Evolutionary conservation across 1,284 basidiomycete species (phyloP), one percentile per base, ranked within the genome.

Genomic region (Microbotryomycetes sp.): DNA sequence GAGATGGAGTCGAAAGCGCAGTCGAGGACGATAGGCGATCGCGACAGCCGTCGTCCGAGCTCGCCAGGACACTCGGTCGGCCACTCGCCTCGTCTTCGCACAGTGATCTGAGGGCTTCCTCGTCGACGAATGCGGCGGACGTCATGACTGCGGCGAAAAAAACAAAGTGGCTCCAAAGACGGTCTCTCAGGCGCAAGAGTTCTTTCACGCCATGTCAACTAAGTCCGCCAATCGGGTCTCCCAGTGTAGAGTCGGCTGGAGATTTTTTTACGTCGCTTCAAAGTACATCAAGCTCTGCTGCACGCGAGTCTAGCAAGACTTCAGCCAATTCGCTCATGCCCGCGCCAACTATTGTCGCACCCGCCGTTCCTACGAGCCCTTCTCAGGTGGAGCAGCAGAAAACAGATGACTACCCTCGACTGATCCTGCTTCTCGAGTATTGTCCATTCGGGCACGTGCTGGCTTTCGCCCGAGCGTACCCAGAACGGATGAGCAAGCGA

Each of bases 401-500:
- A 18, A 41, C 35, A 41, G 35, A 41, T 26, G 35, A 30, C 24
- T 3, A 65, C 21, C 67, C 72, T n/a, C 63, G 74, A 16, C 59
- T 78, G 51, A 70, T 76, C 5, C 65, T 78, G n/a, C 62, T 78
- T 5, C 69, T 78, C 31, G 77, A 78, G 65, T 74, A 75, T 57
- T 74, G 74, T 24, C 72, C 74, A 3, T 66, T 75, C 7, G 78
- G 78, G 0, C 75, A 77, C 5, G 53, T 75, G 35, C 76, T 77
- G 59, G 59, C 71, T 6, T 71, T 78, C 45, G 68, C 77, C n/a
- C 57, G 74, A n/a, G 66, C 65, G 3, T 73, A 74, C 58, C 76
- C 76, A 2, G 71, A 71, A 16, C 54, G 74, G 11, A 71, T 78
- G 18, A 74, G 71, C 6, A 65, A 62, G 30, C 50, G 65, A 21